phyloP scores from a whole-genome alignment of 805 yeast genomes.

The Yarrowia keelungensis region DNA sequence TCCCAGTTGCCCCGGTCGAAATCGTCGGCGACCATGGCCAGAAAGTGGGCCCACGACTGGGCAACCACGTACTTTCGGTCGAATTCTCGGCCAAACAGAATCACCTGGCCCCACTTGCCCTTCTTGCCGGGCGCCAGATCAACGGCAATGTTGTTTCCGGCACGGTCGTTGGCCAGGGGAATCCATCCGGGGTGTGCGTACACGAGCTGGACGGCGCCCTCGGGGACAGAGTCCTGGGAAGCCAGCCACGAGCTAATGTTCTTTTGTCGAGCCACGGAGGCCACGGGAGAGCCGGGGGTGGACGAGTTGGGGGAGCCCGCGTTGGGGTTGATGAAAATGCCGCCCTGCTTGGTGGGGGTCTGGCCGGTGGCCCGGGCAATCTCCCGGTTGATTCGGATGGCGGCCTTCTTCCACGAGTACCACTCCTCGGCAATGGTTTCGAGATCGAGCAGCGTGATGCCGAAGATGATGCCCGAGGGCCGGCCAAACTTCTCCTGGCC shows the following conservation, averaged over 20 bases:
- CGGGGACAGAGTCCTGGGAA: slow-evolving; percentile 75
- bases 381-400: slow-evolving; percentile 46
- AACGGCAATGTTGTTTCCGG: slow-evolving; percentile 90
- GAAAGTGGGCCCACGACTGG: slow-evolving; percentile 86
- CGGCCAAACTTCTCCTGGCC: slow-evolving; percentile 86
- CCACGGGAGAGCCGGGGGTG: slow-evolving; percentile 43
- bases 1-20: slow-evolving; percentile 83
- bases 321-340: slow-evolving; percentile 40
- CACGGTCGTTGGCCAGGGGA: slow-evolving; percentile 85
- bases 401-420: slow-evolving; percentile 73
- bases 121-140: slow-evolving; percentile 82
- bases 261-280: slow-evolving; percentile 40
- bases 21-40: slow-evolving; percentile 83
- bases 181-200: slow-evolving; percentile 95
- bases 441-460: slow-evolving; percentile 77
- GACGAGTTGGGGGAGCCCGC: slow-evolving; percentile 30
- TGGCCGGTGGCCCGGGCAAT: slow-evolving; percentile 36
- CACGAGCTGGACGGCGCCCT: slow-evolving; percentile 69
- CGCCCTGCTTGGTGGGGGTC: slow-evolving; percentile 36
- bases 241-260: slow-evolving; percentile 49
- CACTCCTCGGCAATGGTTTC: slow-evolving; percentile 84
- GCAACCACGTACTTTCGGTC: slow-evolving; percentile 90
- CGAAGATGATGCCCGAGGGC: slow-evolving; percentile 79
- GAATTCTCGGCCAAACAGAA: slow-evolving; percentile 90
- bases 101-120: slow-evolving; percentile 90